These are phyloP conservation scores for Phlebopus sp. DNA, from an alignment of 1,284 basidiomycete species.

Conservation along the genomic window DNA sequence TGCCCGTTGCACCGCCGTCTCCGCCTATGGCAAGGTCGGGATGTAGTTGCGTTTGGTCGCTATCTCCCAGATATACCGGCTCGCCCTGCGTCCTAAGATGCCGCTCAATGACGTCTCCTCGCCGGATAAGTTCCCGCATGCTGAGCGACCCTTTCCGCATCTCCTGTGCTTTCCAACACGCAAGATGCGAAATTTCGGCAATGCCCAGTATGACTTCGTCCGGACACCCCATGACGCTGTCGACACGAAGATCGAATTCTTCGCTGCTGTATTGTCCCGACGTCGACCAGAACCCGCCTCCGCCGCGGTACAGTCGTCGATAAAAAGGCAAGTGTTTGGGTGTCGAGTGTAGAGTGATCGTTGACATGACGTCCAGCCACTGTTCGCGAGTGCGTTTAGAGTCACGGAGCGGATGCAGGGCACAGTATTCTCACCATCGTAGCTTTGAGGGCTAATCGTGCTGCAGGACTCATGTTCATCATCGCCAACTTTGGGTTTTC, in stretches of 20 bases:
- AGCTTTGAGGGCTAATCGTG: constrained; percentile 60
- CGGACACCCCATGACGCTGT: constrained; percentile 67
- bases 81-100: constrained; percentile 46
- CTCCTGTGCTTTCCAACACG: constrained; percentile 70
- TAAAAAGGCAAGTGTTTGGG: constrained; percentile 68
- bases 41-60: constrained; percentile 38
- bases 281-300: constrained; percentile 36
- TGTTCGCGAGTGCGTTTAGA: constrained; percentile 31
- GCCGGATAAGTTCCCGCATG: constrained; percentile 64
- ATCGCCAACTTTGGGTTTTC: constrained; percentile 62
- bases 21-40: constrained; percentile 36
- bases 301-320: constrained; percentile 51
- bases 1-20: constrained; percentile 24
- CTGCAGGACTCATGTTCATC: constrained; percentile 48
- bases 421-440: constrained; percentile 55
- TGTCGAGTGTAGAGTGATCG: constrained; percentile 55
- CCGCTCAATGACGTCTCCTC: constrained; percentile 65
- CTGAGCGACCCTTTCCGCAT: constrained; percentile 60
- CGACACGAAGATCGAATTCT: constrained; percentile 51
- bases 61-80: constrained; percentile 25
- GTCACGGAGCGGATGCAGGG: constrained; percentile 3
- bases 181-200: constrained; percentile 69
- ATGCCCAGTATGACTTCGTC: constrained; percentile 72
- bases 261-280: constrained; percentile 27
- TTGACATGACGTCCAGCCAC: constrained; percentile 76